phyloP scores from a whole-genome alignment of 768 basidiomycete genomes.

The Rhizopogon vinicolor region DNA sequence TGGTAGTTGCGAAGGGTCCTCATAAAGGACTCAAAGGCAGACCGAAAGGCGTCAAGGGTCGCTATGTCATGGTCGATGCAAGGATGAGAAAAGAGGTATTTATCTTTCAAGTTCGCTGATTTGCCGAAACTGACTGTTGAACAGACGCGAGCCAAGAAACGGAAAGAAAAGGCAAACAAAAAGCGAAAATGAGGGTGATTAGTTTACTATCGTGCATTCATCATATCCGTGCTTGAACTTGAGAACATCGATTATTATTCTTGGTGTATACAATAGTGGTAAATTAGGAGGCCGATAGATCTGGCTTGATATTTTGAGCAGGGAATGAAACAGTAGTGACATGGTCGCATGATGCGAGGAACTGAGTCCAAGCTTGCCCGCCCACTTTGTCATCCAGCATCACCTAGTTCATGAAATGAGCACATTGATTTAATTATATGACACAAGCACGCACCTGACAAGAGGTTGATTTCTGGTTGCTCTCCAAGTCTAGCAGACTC shows the following conservation, averaged over 20 bases:
- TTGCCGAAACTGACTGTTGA: slow-evolving; percentile 5
- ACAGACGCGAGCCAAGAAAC: slow-evolving; percentile 80
- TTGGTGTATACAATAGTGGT: not conserved
- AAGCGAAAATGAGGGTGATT: slow-evolving; percentile 37
- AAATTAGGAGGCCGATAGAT: not conserved
- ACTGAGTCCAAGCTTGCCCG: slow-evolving; percentile 40
- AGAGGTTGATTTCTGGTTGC: slow-evolving; percentile 40
- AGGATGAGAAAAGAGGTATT: slow-evolving; percentile 89
- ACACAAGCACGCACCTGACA: slow-evolving; percentile 45
- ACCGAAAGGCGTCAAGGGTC: slow-evolving; percentile 94
- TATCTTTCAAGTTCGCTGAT: not conserved
- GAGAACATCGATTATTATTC: not conserved
- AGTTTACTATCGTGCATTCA: not conserved
- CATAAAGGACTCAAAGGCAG: slow-evolving; percentile 89
- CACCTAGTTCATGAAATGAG: slow-evolving; percentile 33
- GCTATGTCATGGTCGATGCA: slow-evolving; percentile 91
- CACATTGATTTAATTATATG: not conserved
- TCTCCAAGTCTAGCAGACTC: slow-evolving; percentile 50
- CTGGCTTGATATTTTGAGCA: slow-evolving; percentile 16
- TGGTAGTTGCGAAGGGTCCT: slow-evolving; percentile 89
- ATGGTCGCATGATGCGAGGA: slow-evolving; percentile 39
- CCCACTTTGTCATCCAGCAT: slow-evolving; percentile 33
- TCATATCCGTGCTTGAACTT: too few species aligned
- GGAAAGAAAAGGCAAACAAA: slow-evolving; percentile 70
- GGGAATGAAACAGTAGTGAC: slow-evolving; percentile 29